These are phyloP conservation scores for Trichophyton simii DNA, from an alignment of 2,329 filamentous ascomycete species.

Conservation along the genomic window DNA sequence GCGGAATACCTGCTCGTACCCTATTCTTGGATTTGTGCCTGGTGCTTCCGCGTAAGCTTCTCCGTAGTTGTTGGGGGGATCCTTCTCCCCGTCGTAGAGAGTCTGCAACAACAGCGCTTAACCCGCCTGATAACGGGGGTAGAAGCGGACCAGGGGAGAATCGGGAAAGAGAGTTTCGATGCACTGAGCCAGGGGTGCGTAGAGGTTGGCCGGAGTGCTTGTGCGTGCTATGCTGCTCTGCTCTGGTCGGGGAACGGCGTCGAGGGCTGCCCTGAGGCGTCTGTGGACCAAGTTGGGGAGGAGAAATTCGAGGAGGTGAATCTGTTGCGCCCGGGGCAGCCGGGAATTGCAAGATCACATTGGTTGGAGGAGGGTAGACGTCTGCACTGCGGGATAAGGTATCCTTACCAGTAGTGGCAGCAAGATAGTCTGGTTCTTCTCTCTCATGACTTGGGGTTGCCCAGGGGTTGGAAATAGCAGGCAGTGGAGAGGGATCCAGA, in stretches of 20 bases:
- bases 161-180: conserved; percentile 39
- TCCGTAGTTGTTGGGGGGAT: conserved; percentile 18
- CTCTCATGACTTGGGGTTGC: conserved; percentile 15
- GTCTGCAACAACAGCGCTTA: conserved; percentile 49
- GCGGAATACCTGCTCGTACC: background rate
- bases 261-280: conserved; percentile 13
- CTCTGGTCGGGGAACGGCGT: conserved; percentile 12
- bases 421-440: background rate
- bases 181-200: conserved; percentile 23
- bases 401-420: background rate
- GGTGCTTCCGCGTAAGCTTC: background rate
- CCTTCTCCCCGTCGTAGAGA: conserved; percentile 47
- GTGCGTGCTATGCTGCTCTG: conserved; percentile 12
- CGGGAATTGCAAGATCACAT: conserved; percentile 29
- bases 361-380: conserved; percentile 18
- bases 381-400: conserved; percentile 18
- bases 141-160: conserved; percentile 48
- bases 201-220: conserved; percentile 17
- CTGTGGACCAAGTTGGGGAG: conserved; percentile 10
- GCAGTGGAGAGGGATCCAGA: conserved; percentile 21
- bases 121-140: conserved; percentile 46
- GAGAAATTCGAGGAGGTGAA: conserved; percentile 10
- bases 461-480: conserved; percentile 27
- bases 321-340: conserved; percentile 26
- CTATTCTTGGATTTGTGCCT: background rate